Percentiles rank a stretch among this genome's conserved stretches.
phyloP scores from a whole-genome alignment of 2,329 filamentous ascomycete genomes.

The Ambrosiella beaveri region DNA sequence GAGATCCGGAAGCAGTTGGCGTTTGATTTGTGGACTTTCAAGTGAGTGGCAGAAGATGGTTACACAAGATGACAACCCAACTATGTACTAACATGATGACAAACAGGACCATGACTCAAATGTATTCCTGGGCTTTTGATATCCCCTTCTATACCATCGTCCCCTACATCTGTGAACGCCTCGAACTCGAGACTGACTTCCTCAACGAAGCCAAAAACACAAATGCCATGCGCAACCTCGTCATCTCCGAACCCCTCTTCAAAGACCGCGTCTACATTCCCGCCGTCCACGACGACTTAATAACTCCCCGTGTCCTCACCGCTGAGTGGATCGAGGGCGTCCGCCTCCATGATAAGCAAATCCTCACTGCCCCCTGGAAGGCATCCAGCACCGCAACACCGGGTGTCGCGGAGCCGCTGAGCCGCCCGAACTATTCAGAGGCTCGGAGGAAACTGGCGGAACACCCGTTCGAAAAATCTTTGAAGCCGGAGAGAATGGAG shows the following conservation, averaged over 20 bases:
- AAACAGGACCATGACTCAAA: constrained; percentile 52
- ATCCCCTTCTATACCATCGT: constrained; percentile 84
- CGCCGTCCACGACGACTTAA: constrained; percentile 65
- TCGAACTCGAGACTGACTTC: constrained; percentile 89
- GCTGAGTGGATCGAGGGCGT: constrained; percentile 97
- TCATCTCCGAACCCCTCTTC: constrained; percentile 58
- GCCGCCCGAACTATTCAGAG: constrained; percentile 28
- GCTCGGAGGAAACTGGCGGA: constrained; percentile 30
- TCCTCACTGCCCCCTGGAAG: constrained; percentile 59
- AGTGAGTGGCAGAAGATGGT: constrained; percentile 31
- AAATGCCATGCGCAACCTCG: constrained; percentile 62
- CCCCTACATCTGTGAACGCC: constrained; percentile 81
- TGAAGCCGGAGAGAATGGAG: constrained; percentile 65
- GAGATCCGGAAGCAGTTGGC: constrained; percentile 82
- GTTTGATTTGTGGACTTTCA: constrained; percentile 94
- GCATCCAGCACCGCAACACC: constrained; percentile 62
- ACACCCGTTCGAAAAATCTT: constrained; percentile 35
- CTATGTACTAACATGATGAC: neutral
- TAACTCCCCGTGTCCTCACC: constrained; percentile 69
- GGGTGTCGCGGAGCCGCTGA: constrained; percentile 52
- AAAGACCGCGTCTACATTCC: constrained; percentile 76
- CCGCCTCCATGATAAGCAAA: constrained; percentile 77
- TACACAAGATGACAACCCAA: neutral
- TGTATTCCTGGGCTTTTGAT: constrained; percentile 79
- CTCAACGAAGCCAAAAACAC: constrained; percentile 80